Conservation (phyloP, 2,329 filamentous ascomycete genomes). For the Hymenoscyphus albidus region DNA sequence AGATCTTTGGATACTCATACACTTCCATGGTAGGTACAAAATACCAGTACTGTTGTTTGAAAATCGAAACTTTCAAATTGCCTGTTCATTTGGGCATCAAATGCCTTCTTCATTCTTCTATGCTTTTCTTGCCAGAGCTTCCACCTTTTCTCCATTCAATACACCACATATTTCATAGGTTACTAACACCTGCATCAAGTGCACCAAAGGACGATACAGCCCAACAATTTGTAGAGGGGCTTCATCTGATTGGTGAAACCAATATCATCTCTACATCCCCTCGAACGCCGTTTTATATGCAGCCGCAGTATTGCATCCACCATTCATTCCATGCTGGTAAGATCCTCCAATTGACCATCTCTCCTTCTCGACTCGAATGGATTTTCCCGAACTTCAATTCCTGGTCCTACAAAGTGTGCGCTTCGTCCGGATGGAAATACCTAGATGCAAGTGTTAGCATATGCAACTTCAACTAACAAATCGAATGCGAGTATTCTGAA, state of each 20-base stretch:
- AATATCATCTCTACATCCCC: not conserved
- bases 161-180: not conserved
- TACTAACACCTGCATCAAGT: not conserved
- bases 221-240: not conserved
- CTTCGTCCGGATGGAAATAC: conserved; percentile 31
- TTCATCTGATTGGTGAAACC: not conserved
- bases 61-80: too few relatives aligned
- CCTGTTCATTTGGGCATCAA: too few relatives aligned
- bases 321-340: conserved; percentile 50
- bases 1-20: too few relatives aligned
- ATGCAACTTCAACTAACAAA: not conserved
- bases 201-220: not conserved
- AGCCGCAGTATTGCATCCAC: conserved; percentile 4
- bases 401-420: conserved; percentile 66
- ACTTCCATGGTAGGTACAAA: too few relatives aligned
- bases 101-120: too few relatives aligned
- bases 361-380: conserved; percentile 41
- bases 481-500: not conserved
- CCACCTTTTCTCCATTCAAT: not conserved
- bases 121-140: too few relatives aligned
- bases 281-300: conserved; percentile 26
- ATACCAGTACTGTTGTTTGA: too few relatives aligned
- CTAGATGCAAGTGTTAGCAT: conserved; percentile 18
- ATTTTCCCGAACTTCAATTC: conserved; percentile 73
- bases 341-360: conserved; percentile 56